phyloP scores from a whole-genome alignment of 371 early-diverging fungal species.

The Mortierella polycephala region DNA sequence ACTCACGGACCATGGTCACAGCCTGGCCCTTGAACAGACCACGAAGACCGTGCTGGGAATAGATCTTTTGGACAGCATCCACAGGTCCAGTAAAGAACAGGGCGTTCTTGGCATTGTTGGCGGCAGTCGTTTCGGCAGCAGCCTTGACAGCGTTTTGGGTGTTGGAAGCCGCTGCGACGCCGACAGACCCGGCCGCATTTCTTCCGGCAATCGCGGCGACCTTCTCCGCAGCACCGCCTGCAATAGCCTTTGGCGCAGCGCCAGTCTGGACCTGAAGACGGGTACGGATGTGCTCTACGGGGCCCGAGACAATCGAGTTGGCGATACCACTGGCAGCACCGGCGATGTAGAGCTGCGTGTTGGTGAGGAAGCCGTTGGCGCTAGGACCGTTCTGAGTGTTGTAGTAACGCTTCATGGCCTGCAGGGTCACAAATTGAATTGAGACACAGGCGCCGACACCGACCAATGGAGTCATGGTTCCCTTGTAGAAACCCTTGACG shows the following conservation, averaged over 20 bases:
- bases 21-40: constrained; percentile 88
- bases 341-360: constrained; percentile 77
- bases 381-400: constrained; percentile 59
- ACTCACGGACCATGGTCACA: constrained; percentile 82
- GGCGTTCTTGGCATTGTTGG: constrained; percentile 28
- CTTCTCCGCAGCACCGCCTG: constrained; percentile 11
- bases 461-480: constrained; percentile 80
- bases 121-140: constrained; percentile 27
- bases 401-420: constrained; percentile 79
- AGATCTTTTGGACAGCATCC: constrained; percentile 81
- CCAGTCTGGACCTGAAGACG: constrained; percentile 80
- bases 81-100: constrained; percentile 71
- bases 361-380: constrained; percentile 59
- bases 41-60: constrained; percentile 71
- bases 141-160: constrained; percentile 29
- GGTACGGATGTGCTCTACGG: constrained; percentile 87
- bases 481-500: constrained; percentile 80
- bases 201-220: constrained; percentile 2
- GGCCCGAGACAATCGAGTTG: constrained; percentile 84
- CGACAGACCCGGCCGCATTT: constrained; percentile 11
- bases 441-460: constrained; percentile 87
- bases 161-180: constrained; percentile 15
- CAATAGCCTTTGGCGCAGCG: constrained; percentile 25
- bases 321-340: constrained; percentile 86
- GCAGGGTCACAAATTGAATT: constrained; percentile 81